Evolutionary conservation across 495 filamentous ascomycete species (phyloP), one percentile per base, ranked within the genome.

Genomic region (Aspergillus panamensis): DNA sequence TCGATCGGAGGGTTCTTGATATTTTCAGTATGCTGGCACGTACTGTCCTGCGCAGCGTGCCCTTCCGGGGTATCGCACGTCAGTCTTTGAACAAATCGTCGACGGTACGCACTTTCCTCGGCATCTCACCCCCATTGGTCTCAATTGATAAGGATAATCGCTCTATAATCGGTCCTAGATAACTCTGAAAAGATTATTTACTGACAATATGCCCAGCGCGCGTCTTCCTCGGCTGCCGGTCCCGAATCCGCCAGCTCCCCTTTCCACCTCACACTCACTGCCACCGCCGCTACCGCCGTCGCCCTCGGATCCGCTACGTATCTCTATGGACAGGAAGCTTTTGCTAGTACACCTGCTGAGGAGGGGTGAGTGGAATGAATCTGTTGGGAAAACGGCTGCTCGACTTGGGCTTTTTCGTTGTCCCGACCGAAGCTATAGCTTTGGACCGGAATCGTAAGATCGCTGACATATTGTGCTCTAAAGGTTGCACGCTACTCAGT

Each of bases 321-420:
- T 76, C 87, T 95, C 64, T 97, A 92, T 77, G 95, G 94, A 64
- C 82, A 87, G 57, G 86, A 87, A 60, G 84, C 88, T 37, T 83
- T 91, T 74, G 95, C 94, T 61, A 87, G 88, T 87, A 94, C 95
- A 65, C 90, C 89, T 61, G 83, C 84, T 71, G 95, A 99, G 82
- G 95, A 99, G 86, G 95, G 94, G 94, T 99, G 75, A 85, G 89
- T 87, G 44, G 51, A 49, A 48, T 51, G 51, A 32, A 21, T 25
- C 32, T 29, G 50, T 53, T 60, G 48, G 48, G 47, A 59, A 30
- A 47, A 54, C 64, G 50, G 53, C 51, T 39, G 48, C 59, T 20
- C n/a, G 33, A 5, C 49, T 40, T 42, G 51, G 58, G 32, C 60
- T 47, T 63, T 59, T 67, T 69, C 67, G 65, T 51, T 60, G 49